A percentile compares a stretch with the other conserved stretches of the same genome.
Conservation (phyloP, 306 rosid genomes). For the Lathyrus sativus region DNA sequence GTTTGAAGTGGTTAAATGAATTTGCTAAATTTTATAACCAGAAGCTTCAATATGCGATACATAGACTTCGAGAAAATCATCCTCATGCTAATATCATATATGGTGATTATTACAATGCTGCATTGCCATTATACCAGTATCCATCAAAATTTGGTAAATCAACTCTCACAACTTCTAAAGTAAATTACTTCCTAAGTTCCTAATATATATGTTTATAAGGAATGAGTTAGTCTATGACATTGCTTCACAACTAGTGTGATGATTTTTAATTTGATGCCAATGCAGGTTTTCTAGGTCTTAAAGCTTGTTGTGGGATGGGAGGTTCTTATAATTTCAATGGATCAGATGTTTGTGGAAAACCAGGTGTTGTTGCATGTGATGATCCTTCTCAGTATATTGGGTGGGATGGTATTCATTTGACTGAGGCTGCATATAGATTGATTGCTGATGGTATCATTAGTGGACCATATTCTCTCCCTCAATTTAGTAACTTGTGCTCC, state of each 20-base stretch:
- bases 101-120: conserved; percentile 53
- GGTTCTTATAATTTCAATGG: conserved; percentile 40
- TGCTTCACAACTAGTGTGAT: background rate
- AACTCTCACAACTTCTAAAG: background rate
- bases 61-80: conserved; percentile 35
- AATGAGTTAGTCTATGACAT: background rate
- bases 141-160: conserved; percentile 46
- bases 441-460: conserved; percentile 41
- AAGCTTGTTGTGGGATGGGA: conserved; percentile 44
- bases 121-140: conserved; percentile 36
- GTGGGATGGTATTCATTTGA: conserved; percentile 66
- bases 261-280: background rate
- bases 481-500: conserved; percentile 6
- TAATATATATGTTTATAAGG: background rate
- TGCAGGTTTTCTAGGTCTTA: conserved; percentile 42
- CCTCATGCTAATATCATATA: conserved; percentile 46
- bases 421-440: conserved; percentile 61
- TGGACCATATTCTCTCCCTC: conserved; percentile 39
- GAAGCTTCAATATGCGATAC: conserved; percentile 40
- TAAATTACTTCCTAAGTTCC: background rate
- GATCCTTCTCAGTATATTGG: conserved; percentile 50
- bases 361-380: conserved; percentile 36
- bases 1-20: conserved; percentile 51
- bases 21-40: conserved; percentile 48
- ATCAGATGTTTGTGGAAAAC: conserved; percentile 25